Conservation (phyloP, 2,329 filamentous ascomycete species). For the Arthrinium phaeospermum region DNA sequence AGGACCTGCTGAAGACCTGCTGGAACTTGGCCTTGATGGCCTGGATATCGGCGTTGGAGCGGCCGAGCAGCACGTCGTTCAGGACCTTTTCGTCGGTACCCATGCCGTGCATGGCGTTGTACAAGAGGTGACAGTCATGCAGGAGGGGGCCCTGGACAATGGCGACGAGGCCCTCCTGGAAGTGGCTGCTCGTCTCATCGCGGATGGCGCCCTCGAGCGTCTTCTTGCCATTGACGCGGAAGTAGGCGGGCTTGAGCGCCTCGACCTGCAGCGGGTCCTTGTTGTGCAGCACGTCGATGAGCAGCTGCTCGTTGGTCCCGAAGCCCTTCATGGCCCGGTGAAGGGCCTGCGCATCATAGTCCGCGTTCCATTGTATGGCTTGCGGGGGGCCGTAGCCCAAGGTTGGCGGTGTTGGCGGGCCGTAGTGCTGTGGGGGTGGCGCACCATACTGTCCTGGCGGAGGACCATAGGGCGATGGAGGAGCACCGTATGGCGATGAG, state of each 20-base stretch:
- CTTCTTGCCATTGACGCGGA: constrained; percentile 67
- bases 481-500: constrained; percentile 42
- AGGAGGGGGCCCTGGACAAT: constrained; percentile 79
- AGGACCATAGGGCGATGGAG: constrained; percentile 42
- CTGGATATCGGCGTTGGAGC: constrained; percentile 85
- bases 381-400: constrained; percentile 77
- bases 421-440: constrained; percentile 28
- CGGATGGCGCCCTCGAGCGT: constrained; percentile 77
- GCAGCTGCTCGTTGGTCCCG: constrained; percentile 81
- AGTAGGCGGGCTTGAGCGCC: constrained; percentile 70
- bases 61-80: constrained; percentile 82
- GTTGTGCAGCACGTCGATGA: constrained; percentile 73
- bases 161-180: constrained; percentile 76
- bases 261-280: constrained; percentile 82
- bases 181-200: constrained; percentile 73
- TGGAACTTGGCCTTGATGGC: constrained; percentile 85
- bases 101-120: constrained; percentile 74
- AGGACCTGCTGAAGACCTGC: constrained; percentile 65
- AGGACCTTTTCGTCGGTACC: constrained; percentile 88
- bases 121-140: constrained; percentile 74
- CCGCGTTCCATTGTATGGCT: constrained; percentile 71
- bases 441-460: constrained; percentile 41
- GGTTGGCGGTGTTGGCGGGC: constrained; percentile 68
- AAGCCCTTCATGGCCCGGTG: constrained; percentile 91
- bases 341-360: constrained; percentile 71